Evolutionary conservation across 768 basidiomycete genomes (phyloP), one percentile per base, ranked within the genome.

Genomic region (Ephemerocybe angulata): DNA sequence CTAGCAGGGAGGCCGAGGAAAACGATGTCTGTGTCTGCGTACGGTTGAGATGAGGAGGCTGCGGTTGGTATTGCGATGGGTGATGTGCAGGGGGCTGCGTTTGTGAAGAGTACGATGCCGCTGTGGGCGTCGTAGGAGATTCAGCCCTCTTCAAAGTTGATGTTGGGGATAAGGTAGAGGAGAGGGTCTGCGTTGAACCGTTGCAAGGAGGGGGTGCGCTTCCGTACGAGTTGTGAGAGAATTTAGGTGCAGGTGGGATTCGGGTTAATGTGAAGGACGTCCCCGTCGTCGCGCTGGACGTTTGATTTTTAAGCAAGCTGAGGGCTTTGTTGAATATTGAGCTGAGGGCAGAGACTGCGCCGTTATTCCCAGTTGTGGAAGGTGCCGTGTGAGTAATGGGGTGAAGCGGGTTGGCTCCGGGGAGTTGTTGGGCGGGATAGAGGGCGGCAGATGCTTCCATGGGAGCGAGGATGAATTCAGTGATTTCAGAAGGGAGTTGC

Each of bases 401-500:
- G n/a, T n/a, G n/a, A n/a, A n/a, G n/a, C 44, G 71, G 79, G 60
- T 74, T 79, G 46, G 84, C 62, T 30, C 75, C 61, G 8, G 78
- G 76, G 4, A 84, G 58, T 6, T 81, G 80, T 17, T 80, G 79
- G 2, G 79, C 66, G 62, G 66, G 29, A 69, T 67, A 31, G 72
- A 70, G n/a, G 64, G 60, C 51, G 71, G 65, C 31, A 72, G 72
- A 6, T 37, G 47, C 37, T 68, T 65, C 11, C 76, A 73, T 50
- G 0, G 84, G 78, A 3, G 79, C 61, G 17, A 85, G 76, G 38
- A 84, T 64, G 55, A 85, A 86, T 50, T 81, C 74, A 3, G 77
- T 78, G 19, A 80, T 70, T 55, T 77, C 76, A 4, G 78, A 68
- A 4, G 68, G 63, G 17, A 69, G 27, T 22, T 17, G 22, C 28